Percentiles rank a stretch among this genome's conserved stretches.
These are phyloP conservation scores for Polytrichum commune DNA, from an alignment of 225 moss, liverwort and hornwort species.

Conservation along the genomic window DNA sequence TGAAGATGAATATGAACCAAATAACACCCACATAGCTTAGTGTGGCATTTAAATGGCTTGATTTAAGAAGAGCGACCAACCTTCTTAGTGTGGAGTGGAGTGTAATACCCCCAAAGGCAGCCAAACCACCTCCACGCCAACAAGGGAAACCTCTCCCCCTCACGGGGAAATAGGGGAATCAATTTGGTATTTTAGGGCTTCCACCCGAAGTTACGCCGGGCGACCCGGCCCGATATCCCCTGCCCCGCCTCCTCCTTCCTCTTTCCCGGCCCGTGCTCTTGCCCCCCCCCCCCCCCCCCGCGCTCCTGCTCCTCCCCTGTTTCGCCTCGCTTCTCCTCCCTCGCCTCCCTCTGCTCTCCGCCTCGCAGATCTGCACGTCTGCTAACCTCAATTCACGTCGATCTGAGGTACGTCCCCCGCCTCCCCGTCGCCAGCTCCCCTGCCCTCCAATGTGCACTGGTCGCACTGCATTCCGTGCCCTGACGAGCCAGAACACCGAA, in stretches of 20 bases:
- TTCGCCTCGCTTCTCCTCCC: neutral
- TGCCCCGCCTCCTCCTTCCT: neutral
- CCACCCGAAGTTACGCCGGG: constrained; percentile 2
- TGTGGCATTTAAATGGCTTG: too few relatives aligned
- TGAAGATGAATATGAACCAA: too few relatives aligned
- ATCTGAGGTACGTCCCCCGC: neutral
- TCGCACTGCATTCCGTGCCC: neutral
- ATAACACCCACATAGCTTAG: too few relatives aligned
- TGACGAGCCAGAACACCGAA: neutral
- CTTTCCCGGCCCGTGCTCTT: neutral
- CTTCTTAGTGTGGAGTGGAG: too few relatives aligned
- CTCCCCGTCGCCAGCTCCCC: neutral
- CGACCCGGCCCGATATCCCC: constrained; percentile 5
- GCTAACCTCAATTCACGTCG: neutral
- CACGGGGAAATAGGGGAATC: too few relatives aligned
- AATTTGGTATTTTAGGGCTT: too few relatives aligned
- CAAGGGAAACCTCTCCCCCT: too few relatives aligned
- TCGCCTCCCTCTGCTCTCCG: neutral
- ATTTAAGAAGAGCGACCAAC: too few relatives aligned
- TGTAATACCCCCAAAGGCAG: too few relatives aligned
- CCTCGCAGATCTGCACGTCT: neutral
- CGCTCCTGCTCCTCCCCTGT: neutral
- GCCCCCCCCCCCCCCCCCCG: neutral
- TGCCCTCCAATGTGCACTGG: neutral
- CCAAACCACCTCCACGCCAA: too few relatives aligned